Conservation (phyloP, 1,284 basidiomycete species). For the Xerocomus cyaneibrunnescens region DNA sequence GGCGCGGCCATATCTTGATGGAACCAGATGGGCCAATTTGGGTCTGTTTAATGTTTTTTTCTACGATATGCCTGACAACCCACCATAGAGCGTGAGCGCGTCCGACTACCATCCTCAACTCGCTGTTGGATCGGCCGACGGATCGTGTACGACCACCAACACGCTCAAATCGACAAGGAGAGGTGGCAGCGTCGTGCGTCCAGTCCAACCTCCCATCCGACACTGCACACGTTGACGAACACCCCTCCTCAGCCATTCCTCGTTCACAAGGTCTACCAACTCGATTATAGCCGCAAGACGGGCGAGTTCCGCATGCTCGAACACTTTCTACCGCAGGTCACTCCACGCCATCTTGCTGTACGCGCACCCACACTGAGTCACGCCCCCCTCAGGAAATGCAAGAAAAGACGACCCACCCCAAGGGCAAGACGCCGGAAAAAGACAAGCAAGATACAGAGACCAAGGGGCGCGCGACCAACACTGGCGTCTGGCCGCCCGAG, state of each 20-base stretch:
- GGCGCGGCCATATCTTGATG: constrained; percentile 67
- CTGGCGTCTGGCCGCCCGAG: constrained; percentile 73
- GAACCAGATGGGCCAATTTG: constrained; percentile 78
- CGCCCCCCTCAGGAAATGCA: constrained; percentile 49
- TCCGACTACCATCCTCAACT: constrained; percentile 89
- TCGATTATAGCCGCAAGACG: constrained; percentile 78
- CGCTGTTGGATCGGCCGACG: constrained; percentile 80
- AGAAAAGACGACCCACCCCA: constrained; percentile 48
- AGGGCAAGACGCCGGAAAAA: constrained; percentile 34
- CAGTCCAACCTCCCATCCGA: neutral
- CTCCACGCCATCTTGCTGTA: constrained; percentile 1
- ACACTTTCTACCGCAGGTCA: constrained; percentile 71
- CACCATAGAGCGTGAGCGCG: constrained; percentile 58
- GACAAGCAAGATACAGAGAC: constrained; percentile 26
- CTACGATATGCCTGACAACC: neutral
- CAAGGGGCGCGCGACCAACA: constrained; percentile 34
- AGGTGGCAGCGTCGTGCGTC: constrained; percentile 63
- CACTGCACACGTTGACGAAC: neutral
- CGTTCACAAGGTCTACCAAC: constrained; percentile 76
- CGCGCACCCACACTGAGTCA: neutral
- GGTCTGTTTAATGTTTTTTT: constrained; percentile 44
- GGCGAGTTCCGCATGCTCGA: constrained; percentile 84
- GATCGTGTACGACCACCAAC: constrained; percentile 72
- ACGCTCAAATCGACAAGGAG: constrained; percentile 65
- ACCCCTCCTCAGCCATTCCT: constrained; percentile 60